Evolutionary conservation across 2,329 filamentous ascomycete genomes (phyloP), one percentile per base, ranked within the genome.

Genomic region (Hymenoscyphus fraxineus): DNA sequence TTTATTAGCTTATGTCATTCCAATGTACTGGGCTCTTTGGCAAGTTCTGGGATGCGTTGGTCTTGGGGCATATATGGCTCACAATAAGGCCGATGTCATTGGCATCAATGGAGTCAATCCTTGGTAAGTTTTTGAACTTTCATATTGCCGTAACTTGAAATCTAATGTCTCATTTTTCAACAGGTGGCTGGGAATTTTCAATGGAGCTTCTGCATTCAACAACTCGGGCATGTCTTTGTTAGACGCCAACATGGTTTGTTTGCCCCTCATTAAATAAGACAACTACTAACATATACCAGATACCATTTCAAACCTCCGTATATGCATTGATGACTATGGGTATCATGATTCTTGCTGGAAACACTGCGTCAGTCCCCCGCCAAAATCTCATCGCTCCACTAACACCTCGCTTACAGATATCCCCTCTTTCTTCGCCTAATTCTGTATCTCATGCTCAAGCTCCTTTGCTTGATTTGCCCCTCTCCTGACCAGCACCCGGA

Each of bases 191-290:
- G 88, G 88, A 51, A 82, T 86, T 56, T 91, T 90, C 76, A 87
- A 88, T 66, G 85, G 85, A 1, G 82, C 86, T 4, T 88, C 85
- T 19, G 88, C 87, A 0, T 91, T 90, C 75, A 89, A 89, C 76
- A 90, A 90, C 69, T 86, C 82, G n/a, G 87, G 88, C 51, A 88
- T 91, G 86, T 84, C 83, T 22, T 78, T 90, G 41, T 76, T 90
- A 13, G 87, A 90, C 72, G 81, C 83, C 51, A 89, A 88, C 71
- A 87, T 91, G 77, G 78, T 78, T 66, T 78, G 67, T 65, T 38
- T n/a, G 35, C 44, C 31, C 32, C 22, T 12, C 32, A n/a, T 32
- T 10, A 31, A 44, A 16, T n/a, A 31, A 35, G 44, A 55, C 22
- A 19, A 16, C 2, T 62, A 35, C 15, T 67, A 16, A 66, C 47